Evolutionary conservation across 208 protist genomes (phyloP).

Genomic region (Trypanosoma mega): DNA sequence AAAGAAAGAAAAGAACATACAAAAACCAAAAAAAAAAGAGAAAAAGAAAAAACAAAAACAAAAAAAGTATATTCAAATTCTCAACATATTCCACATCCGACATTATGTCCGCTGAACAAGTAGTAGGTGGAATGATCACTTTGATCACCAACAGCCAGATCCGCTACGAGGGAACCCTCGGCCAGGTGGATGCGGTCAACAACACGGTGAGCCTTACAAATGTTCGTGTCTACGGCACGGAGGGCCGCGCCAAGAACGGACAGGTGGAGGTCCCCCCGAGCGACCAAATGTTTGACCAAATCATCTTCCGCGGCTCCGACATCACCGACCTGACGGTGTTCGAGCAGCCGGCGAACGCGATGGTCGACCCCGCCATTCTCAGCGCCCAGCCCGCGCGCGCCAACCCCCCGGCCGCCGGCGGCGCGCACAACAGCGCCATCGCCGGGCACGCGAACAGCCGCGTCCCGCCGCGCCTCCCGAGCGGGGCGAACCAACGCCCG

Average conservation of each 20-base stretch:
- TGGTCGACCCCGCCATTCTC: constrained; percentile 81
- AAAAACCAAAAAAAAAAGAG: background rate
- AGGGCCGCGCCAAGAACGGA: constrained; percentile 60
- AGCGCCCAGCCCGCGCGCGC: constrained; percentile 49
- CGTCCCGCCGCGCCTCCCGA: no score
- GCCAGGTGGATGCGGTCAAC: constrained; percentile 61
- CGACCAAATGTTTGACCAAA: constrained; percentile 82
- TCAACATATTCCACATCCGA: background rate
- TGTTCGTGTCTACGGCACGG: constrained; percentile 88
- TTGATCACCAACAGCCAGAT: constrained; percentile 90
- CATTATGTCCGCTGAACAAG: constrained; percentile 27
- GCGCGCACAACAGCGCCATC: constrained; percentile 14
- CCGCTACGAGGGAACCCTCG: constrained; percentile 83
- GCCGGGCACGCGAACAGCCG: constrained; percentile 30
- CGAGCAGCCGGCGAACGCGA: constrained; percentile 37
- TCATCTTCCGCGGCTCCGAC: constrained; percentile 87
- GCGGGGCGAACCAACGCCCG: background rate
- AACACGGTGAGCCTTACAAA: constrained; percentile 88
- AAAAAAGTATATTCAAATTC: constrained; percentile 1
- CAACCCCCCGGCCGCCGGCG: constrained; percentile 21
- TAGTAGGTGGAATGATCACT: constrained; percentile 66
- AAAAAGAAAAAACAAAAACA: constrained; percentile 11
- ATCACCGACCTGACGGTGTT: constrained; percentile 86
- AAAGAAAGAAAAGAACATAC: constrained; percentile 9
- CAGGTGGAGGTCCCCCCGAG: constrained; percentile 55